Percentiles rank a stretch among this genome's conserved stretches.
phyloP scores from a whole-genome alignment of 108 stramenopile genomes.

The Phaeodactylum tricornutum region DNA sequence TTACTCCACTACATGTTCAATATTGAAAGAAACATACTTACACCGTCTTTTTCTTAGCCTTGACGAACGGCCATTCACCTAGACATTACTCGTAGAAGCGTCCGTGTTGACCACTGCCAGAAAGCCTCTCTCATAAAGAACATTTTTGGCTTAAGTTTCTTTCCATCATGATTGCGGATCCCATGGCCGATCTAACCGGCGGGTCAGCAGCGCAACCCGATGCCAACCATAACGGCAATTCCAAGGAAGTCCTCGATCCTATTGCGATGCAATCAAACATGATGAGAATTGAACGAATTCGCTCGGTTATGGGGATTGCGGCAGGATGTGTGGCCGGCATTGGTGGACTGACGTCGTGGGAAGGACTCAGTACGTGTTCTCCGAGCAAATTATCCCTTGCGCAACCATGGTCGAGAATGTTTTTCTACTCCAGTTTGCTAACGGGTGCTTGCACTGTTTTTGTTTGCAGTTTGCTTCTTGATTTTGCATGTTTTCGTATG shows the following conservation, averaged over 20 bases:
- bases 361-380: constrained; percentile 60
- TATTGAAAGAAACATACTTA: too few species aligned
- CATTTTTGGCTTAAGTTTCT: too few species aligned
- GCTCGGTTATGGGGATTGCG: constrained; percentile 77
- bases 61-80: too few species aligned
- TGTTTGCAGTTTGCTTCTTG: constrained; percentile 42
- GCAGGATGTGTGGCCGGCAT: constrained; percentile 81
- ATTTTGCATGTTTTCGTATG: constrained; percentile 43
- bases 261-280: constrained; percentile 48
- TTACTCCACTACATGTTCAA: too few species aligned
- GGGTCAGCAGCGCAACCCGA: constrained; percentile 8
- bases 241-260: constrained; percentile 63
- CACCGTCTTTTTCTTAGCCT: too few species aligned
- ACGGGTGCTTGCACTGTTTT: neutral
- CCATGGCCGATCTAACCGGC: constrained; percentile 63
- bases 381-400: neutral
- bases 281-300: constrained; percentile 59
- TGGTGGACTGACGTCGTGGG: constrained; percentile 57
- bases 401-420: too few species aligned
- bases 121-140: too few species aligned
- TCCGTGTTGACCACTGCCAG: too few species aligned
- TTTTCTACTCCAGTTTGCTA: too few species aligned
- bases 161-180: constrained; percentile 51
- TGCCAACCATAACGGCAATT: constrained; percentile 12
- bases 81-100: too few species aligned